Base-by-base conservation (phyloP, 208 protist species). In the Trypanosoma cruzi region DNA sequence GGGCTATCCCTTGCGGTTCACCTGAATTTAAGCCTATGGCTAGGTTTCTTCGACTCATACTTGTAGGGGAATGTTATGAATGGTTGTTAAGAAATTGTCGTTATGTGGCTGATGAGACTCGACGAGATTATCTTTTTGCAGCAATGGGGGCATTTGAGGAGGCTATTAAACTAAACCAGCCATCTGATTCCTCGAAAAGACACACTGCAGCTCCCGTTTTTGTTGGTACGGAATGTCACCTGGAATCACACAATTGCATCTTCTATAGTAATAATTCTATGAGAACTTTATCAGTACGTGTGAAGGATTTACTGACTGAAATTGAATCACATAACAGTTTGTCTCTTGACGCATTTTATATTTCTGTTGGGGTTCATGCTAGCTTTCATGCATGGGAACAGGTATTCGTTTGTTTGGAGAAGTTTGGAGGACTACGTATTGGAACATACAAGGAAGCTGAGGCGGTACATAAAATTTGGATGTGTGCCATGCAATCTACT, bases 21-120 rank as follows among this genome's bases (percentile, higher is more conserved):
- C 13, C 26, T 74, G 65, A 84, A 79, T 52, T 75, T 73, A 79
- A 84, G 68, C 13, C 31, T 75, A 36, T 73, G 69, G n/a, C 65
- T 32, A 24, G 71, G 64, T 56, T 76, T 86, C 40, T 86, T 64
- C 11, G 71, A 68, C 63, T 68, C 10, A 22, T 84, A 11, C 54
- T 91, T 28, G 61, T 81, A 48, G 80, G 76, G 13, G 85, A 91
- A 58, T 86, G 77, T 70, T 72, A 75, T 63, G 73, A 81, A 53
- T 82, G 72, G 55, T 54, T 91, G 22, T 66, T 73, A 16, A 52
- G 74, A 50, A 82, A 86, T 61, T 83, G 75, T 3, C 63, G 66
- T 50, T 63, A 80, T 54, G 40, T 83, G 2, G 52, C 73, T 24
- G 16, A 48, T 36, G 50, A 57, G 1, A 59, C 59, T 54, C 60